These are phyloP conservation scores for Apiospora pterosperma DNA, from an alignment of 2,329 filamentous ascomycete genomes.

Conservation along the genomic window DNA sequence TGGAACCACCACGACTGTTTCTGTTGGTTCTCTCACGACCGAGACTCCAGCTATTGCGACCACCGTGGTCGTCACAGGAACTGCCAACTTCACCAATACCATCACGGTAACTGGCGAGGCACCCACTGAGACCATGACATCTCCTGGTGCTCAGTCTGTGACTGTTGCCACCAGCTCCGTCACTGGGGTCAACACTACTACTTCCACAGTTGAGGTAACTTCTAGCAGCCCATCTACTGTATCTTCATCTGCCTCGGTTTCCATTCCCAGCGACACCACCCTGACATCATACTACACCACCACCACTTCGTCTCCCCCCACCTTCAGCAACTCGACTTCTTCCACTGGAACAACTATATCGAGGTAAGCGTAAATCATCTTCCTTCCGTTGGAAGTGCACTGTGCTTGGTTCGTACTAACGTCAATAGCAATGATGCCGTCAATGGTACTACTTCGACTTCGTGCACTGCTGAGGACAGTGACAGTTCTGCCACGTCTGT, in stretches of 20 bases:
- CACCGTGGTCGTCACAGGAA: background rate
- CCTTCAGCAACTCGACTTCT: background rate
- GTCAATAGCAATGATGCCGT: background rate
- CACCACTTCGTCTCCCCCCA: background rate
- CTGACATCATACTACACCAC: too few relatives aligned
- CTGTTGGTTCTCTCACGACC: background rate
- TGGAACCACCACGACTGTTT: background rate
- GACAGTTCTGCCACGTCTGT: background rate
- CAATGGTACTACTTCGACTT: background rate
- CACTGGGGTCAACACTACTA: background rate
- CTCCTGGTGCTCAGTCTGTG: background rate
- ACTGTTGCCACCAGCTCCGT: background rate
- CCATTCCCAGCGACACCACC: background rate
- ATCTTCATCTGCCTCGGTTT: background rate
- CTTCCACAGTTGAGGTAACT: background rate
- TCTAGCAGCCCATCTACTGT: background rate
- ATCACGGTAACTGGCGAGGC: background rate
- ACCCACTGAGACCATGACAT: background rate
- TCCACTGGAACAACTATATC: background rate
- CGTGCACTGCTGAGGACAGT: background rate
- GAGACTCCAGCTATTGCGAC: background rate
- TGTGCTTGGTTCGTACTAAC: background rate
- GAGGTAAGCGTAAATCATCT: background rate
- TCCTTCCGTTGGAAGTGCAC: background rate
- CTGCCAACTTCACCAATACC: background rate